Percentiles rank a stretch among this genome's conserved stretches.
Conservation (phyloP, 2,329 filamentous ascomycete genomes). For the Rachicladosporium sp. region DNA sequence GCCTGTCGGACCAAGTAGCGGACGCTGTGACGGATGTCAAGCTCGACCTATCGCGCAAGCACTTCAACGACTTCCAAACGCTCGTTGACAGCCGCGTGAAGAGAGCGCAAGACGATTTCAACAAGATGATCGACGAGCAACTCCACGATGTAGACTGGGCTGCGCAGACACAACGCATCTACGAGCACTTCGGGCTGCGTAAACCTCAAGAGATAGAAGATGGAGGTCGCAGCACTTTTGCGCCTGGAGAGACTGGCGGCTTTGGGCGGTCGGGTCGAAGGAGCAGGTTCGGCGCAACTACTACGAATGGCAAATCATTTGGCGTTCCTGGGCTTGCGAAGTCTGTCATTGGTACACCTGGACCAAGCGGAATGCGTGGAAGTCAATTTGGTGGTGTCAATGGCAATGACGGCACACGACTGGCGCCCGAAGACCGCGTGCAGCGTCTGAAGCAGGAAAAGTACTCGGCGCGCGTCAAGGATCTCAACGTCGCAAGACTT, state of each 20-base stretch:
- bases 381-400: constrained; percentile 31
- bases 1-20: constrained; percentile 2
- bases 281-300: constrained; percentile 26
- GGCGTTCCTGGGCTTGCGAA: constrained; percentile 61
- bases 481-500: constrained; percentile 62
- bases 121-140: constrained; percentile 86
- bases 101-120: constrained; percentile 81
- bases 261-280: constrained; percentile 42
- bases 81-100: constrained; percentile 41
- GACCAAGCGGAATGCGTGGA: constrained; percentile 33
- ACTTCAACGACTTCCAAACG: constrained; percentile 52
- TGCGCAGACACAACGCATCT: constrained; percentile 80
- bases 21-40: constrained; percentile 13
- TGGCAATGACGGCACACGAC: constrained; percentile 33
- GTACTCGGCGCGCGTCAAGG: constrained; percentile 66
- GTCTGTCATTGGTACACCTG: constrained; percentile 77
- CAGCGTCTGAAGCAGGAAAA: constrained; percentile 73
- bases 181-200: constrained; percentile 84
- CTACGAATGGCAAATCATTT: constrained; percentile 35
- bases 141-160: constrained; percentile 86
- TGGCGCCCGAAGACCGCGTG: constrained; percentile 58
- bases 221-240: constrained; percentile 19
- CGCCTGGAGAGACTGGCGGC: constrained; percentile 23
- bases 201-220: constrained; percentile 26
- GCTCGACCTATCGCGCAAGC: constrained; percentile 17